Percentiles rank a stretch among this genome's conserved stretches.
Conservation (phyloP, 306 rosid species). For the Gillenia trifoliata region DNA sequence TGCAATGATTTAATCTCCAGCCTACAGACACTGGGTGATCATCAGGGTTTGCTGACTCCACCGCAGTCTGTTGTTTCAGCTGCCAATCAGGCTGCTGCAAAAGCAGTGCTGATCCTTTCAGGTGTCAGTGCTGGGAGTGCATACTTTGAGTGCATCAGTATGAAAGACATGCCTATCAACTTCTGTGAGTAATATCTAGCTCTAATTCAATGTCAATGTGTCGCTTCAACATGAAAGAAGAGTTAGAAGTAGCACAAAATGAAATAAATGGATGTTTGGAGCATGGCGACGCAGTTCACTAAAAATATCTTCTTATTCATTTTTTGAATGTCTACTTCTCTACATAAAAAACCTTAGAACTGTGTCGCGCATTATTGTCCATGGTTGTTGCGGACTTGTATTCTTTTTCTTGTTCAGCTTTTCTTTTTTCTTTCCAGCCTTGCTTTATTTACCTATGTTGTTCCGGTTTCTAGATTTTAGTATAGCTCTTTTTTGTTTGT, state of each 20-base stretch:
- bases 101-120: conserved; percentile 77
- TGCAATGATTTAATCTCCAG: conserved; percentile 68
- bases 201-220: conserved; percentile 8
- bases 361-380: neutral
- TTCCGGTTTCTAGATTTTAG: neutral
- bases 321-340: neutral
- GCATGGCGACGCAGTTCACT: neutral
- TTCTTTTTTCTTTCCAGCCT: neutral
- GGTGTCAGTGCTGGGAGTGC: conserved; percentile 65
- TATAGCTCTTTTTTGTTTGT: neutral
- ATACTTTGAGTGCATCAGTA: conserved; percentile 66
- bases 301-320: neutral
- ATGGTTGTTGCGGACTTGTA: neutral
- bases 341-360: neutral
- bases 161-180: conserved; percentile 68
- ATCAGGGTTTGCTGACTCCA: conserved; percentile 76
- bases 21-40: conserved; percentile 79
- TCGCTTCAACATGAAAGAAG: neutral
- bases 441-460: neutral
- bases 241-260: neutral
- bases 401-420: neutral
- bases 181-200: conserved; percentile 56
- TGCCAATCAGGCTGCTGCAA: conserved; percentile 91
- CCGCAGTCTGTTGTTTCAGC: conserved; percentile 65
- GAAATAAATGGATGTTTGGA: neutral